Evolutionary conservation across 2,329 filamentous ascomycete genomes (phyloP).

Genomic region (Metarhizium rileyi): DNA sequence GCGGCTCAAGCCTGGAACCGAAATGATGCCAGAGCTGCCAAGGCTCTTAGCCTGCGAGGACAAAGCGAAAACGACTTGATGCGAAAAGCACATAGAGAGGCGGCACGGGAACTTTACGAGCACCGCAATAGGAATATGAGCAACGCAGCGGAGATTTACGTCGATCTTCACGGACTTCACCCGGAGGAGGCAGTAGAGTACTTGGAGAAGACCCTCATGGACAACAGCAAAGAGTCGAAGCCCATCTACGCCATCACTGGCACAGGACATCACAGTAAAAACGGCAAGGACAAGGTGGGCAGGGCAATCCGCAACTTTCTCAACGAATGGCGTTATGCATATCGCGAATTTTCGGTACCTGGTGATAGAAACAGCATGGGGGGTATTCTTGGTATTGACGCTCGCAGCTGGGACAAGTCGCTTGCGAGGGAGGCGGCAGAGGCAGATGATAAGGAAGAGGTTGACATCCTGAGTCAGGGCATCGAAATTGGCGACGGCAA

Average conservation of each 20-base stretch:
- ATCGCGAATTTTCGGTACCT: slow-evolving; percentile 90
- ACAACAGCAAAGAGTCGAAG: slow-evolving; percentile 62
- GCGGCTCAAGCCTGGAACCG: slow-evolving; percentile 98
- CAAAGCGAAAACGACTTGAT: slow-evolving; percentile 96
- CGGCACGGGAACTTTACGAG: slow-evolving; percentile 84
- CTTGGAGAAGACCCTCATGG: slow-evolving; percentile 75
- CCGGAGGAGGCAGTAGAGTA: slow-evolving; percentile 96
- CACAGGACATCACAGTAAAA: slow-evolving; percentile 95
- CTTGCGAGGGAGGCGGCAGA: slow-evolving; percentile 36
- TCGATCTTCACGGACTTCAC: slow-evolving; percentile 96
- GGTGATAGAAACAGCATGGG: slow-evolving; percentile 80
- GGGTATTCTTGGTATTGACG: slow-evolving; percentile 62
- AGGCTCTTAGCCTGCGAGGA: slow-evolving; percentile 84
- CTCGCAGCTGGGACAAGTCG: slow-evolving; percentile 56
- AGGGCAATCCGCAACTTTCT: slow-evolving; percentile 86
- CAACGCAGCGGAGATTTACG: slow-evolving; percentile 64
- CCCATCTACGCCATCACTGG: slow-evolving; percentile 94
- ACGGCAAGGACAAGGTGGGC: slow-evolving; percentile 96
- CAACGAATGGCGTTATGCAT: slow-evolving; percentile 92
- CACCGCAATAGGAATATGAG: slow-evolving; percentile 68
- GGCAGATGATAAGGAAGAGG: slow-evolving; percentile 30
- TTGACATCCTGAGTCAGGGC: slow-evolving; percentile 53
- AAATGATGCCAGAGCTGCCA: slow-evolving; percentile 91
- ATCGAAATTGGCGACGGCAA: slow-evolving; percentile 37
- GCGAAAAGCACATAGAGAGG: slow-evolving; percentile 93